phyloP scores from a whole-genome alignment of 2,329 filamentous ascomycete genomes.

The Ceratocystis albifundus region DNA sequence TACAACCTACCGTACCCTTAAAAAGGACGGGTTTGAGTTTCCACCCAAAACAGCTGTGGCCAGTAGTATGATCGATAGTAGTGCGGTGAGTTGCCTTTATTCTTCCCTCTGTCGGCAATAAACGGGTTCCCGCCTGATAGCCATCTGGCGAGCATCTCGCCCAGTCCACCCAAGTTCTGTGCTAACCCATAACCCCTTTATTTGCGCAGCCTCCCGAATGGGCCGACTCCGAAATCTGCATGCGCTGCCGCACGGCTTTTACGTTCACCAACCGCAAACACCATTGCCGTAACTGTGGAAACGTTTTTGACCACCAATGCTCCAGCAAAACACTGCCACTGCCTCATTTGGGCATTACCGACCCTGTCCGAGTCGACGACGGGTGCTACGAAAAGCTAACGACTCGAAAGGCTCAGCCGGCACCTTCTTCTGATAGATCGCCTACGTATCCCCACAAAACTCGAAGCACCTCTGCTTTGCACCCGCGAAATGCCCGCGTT shows the following conservation, averaged over 20 bases:
- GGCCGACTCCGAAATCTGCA: conserved; percentile 95
- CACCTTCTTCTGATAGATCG: conserved; percentile 39
- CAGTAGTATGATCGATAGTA: conserved; percentile 97
- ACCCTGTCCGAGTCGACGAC: conserved; percentile 88
- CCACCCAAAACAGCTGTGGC: conserved; percentile 76
- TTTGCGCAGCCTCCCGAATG: conserved; percentile 72
- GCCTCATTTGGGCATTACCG: conserved; percentile 83
- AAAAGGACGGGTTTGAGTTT: conserved; percentile 68
- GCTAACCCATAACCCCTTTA: background rate
- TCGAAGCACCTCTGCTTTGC: conserved; percentile 59
- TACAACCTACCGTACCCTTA: conserved; percentile 72
- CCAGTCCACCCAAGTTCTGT: no score
- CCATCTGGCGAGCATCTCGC: background rate
- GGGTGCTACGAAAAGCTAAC: conserved; percentile 86
- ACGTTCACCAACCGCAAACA: conserved; percentile 98
- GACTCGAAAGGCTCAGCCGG: conserved; percentile 45
- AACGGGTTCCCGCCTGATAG: background rate
- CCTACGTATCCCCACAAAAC: conserved; percentile 49
- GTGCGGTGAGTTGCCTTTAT: conserved; percentile 53
- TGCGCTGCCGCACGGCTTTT: conserved; percentile 90
- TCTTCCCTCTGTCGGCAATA: background rate
- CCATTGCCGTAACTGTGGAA: conserved; percentile 94
- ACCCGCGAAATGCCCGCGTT: conserved; percentile 76
- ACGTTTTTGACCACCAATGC: conserved; percentile 92
- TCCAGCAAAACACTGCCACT: conserved; percentile 79